Conservation (phyloP, 495 filamentous ascomycete genomes). For the Hypoxylon trugodes region DNA sequence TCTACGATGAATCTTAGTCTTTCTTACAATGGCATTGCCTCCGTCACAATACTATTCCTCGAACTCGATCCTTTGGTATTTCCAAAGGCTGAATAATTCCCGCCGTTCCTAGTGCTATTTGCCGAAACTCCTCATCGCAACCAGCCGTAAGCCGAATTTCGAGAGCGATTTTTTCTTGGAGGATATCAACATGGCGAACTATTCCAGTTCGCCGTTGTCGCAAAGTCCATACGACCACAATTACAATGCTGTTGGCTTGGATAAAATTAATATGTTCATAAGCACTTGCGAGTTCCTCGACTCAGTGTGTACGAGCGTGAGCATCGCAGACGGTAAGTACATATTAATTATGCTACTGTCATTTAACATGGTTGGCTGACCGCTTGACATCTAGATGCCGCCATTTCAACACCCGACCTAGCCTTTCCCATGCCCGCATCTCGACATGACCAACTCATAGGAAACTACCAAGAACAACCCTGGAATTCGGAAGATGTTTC, state of each 20-base stretch:
- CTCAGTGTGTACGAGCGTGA: background rate
- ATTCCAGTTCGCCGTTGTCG: background rate
- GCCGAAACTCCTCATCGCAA: background rate
- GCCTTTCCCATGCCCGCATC: background rate
- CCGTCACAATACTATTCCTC: background rate
- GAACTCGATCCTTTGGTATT: constrained; percentile 4
- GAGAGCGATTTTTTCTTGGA: background rate
- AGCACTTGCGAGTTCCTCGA: constrained; percentile 23
- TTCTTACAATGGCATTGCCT: constrained; percentile 16
- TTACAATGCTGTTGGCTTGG: background rate
- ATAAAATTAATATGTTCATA: constrained; percentile 3
- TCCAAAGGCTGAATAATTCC: background rate
- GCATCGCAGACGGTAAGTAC: constrained; percentile 6
- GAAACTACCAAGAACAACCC: constrained; percentile 2
- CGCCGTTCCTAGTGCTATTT: background rate
- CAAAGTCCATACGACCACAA: background rate
- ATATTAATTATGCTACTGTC: background rate
- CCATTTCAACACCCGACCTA: constrained; percentile 1
- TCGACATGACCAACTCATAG: background rate
- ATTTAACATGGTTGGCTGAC: constrained; percentile 4
- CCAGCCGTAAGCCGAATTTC: background rate
- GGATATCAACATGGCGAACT: constrained; percentile 4
- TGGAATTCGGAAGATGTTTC: constrained; percentile 14
- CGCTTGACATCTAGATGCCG: background rate
- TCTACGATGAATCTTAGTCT: background rate